Evolutionary conservation across 352 stramenopile species (phyloP).

Genomic region (Lagenidium giganteum): DNA sequence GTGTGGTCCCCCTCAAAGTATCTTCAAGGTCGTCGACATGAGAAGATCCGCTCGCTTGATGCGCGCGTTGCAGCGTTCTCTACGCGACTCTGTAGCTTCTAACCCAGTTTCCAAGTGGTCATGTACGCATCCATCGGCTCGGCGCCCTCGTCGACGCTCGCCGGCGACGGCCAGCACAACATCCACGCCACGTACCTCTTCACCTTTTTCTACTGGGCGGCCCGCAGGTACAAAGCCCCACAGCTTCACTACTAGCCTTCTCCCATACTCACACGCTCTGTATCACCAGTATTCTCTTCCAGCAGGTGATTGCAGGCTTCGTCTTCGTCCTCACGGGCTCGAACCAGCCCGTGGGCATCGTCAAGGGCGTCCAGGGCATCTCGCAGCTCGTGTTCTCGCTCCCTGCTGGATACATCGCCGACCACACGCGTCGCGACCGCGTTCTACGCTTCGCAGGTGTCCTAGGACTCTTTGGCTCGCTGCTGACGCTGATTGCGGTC

Average conservation of each 20-base stretch:
- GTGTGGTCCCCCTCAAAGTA: too few relatives aligned
- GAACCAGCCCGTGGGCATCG: conserved; percentile 73
- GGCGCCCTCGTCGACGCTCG: not conserved
- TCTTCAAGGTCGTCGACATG: too few relatives aligned
- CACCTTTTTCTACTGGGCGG: conserved; percentile 14
- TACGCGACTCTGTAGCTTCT: too few relatives aligned
- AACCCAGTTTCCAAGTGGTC: conserved; percentile 5
- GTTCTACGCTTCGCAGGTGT: conserved; percentile 56
- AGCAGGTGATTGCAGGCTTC: conserved; percentile 31
- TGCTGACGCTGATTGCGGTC: conserved; percentile 57
- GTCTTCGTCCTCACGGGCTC: conserved; percentile 32
- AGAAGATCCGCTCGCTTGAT: too few relatives aligned
- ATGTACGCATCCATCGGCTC: not conserved
- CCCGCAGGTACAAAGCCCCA: too few relatives aligned
- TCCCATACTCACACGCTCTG: too few relatives aligned
- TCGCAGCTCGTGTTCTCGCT: conserved; percentile 71
- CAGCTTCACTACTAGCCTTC: too few relatives aligned
- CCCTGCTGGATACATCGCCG: conserved; percentile 59
- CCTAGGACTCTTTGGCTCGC: conserved; percentile 35
- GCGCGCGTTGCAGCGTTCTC: too few relatives aligned
- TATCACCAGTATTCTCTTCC: conserved; percentile 31
- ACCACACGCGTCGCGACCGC: conserved; percentile 59
- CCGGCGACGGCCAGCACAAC: conserved; percentile 16
- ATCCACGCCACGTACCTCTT: conserved; percentile 22
- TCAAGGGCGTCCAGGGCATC: conserved; percentile 82